These are phyloP conservation scores for Plenodomus tracheiphilus DNA, from an alignment of 2,329 filamentous ascomycete genomes.

Conservation along the genomic window DNA sequence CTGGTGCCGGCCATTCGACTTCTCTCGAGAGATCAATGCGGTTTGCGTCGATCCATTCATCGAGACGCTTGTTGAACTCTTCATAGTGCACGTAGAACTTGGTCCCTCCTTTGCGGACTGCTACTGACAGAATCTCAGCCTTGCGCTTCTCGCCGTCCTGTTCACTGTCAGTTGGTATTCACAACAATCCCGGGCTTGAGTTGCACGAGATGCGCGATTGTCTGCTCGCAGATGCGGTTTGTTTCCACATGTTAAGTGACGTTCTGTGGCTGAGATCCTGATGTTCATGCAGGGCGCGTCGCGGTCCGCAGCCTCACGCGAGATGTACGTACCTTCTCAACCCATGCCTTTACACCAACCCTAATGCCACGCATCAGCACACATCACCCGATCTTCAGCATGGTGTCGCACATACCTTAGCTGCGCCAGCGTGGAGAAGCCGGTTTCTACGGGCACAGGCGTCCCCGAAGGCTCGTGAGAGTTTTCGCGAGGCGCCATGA, in stretches of 20 bases:
- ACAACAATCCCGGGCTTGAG: too few species aligned
- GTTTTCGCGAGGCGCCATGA: constrained; percentile 61
- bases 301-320: constrained; percentile 1
- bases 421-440: constrained; percentile 82
- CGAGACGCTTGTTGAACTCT: constrained; percentile 90
- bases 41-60: constrained; percentile 84
- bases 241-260: too few species aligned
- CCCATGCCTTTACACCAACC: constrained; percentile 68
- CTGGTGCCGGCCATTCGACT: constrained; percentile 94
- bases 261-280: constrained; percentile 3
- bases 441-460: constrained; percentile 69
- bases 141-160: constrained; percentile 82
- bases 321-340: constrained; percentile 63
- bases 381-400: constrained; percentile 29
- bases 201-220: too few species aligned
- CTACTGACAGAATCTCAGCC: constrained; percentile 95
- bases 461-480: constrained; percentile 58
- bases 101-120: constrained; percentile 82
- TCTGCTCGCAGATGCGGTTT: too few species aligned
- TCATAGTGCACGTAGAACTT: constrained; percentile 97
- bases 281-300: constrained; percentile 16
- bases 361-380: constrained; percentile 48
- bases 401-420: constrained; percentile 63
- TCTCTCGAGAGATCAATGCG: constrained; percentile 87
- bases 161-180: constrained; percentile 17